Evolutionary conservation across 2,329 filamentous ascomycete species (phyloP), one percentile per base, ranked within the genome.

Genomic region (Madurella mycetomatis): DNA sequence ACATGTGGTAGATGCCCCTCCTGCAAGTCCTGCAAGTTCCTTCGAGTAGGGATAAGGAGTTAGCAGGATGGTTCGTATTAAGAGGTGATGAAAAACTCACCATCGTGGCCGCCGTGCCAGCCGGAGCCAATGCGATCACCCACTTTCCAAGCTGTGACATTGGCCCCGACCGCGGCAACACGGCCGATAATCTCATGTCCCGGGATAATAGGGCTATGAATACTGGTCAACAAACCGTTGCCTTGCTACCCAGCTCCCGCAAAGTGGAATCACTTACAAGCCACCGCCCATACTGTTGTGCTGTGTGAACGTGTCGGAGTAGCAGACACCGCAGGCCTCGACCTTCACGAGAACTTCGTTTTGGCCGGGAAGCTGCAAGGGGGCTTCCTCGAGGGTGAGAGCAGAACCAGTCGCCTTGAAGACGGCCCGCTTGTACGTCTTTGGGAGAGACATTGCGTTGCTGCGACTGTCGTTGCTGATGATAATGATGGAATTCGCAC

Each of bases 81-180:
- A n/a, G n/a, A n/a, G 34, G 11, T 37, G 34, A 2, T 18, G 13
- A 37, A 13, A 39, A 15, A 53, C 60, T 42, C 16, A 60, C 62
- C 61, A 60, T 81, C 78, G 62, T 86, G 83, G 1, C 83, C 82
- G 53, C 85, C 86, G 64, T 88, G 85, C 85, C 86, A 90, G 1
- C 78, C 69, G 0, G 80, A 83, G 11, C 88, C 88, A 4, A 89
- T 81, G 2, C 83, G 76, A 53, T 89, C 85, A 9, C 86, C 86
- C 1, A 81, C 72, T 53, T 80, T 78, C 78, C 80, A 85, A 17
- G 71, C 72, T 54, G 73, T 74, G 55, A 81, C 80, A 2, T 68
- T 68, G 0, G 75, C 69, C 2, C 78, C 77, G 1, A 85, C 67
- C 2, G 76, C 77, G 13, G 76, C 81, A 2, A 87, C 73, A 2